Base-by-base conservation (phyloP, 2,329 filamentous ascomycete genomes). In the Xylaria sp. region DNA sequence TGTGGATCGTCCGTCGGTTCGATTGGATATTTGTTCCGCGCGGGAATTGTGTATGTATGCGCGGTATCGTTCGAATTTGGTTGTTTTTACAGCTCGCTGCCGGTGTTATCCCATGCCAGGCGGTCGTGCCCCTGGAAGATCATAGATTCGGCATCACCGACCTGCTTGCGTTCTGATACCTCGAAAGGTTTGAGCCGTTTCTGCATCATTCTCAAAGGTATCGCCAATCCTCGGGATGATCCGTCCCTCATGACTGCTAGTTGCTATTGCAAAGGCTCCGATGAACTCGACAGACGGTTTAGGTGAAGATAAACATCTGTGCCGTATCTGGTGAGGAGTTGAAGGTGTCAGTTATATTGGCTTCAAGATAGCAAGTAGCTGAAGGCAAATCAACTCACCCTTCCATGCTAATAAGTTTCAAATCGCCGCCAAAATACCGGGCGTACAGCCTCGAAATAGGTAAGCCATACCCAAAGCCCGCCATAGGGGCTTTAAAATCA, bases 401-500 rank as follows among this genome's bases (percentile, higher is more conserved):
- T 83, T 99, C 95, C 95, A 99, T 99, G 76, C 93, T 97, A 73
- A 99, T 99, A 76, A 99, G 79, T 79, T 98, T 98, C 71, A 99
- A 77, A 76, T 99, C 95, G 60, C 95, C 95, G 62, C 95, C 95
- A 79, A 99, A 99, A 80, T 99, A 99, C 68, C 95, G 84, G 57
- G 95, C 95, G 73, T 99, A 99, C 54, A 99, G 82, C 67, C 95
- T 84, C 69, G 92, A 96, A 65, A 99, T 98, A 0, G 95, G 95
- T 67, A 99, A 76, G 15, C 95, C 95, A 73, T 99, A 99, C n/a
- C 95, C 95, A 73, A 98, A 99, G 2, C 95, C 95, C 64, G 95
- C 95, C 95, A 99, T 98, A 1, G 95, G 95, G 11, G 95, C 95
- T 78, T 99, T 98, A 83, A 99, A 99, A 77, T 99, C 95, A 79